A percentile compares a stretch with the other conserved stretches of the same genome.
phyloP scores from a whole-genome alignment of 805 yeast genomes.

The Saccharomycopsis sp. region DNA sequence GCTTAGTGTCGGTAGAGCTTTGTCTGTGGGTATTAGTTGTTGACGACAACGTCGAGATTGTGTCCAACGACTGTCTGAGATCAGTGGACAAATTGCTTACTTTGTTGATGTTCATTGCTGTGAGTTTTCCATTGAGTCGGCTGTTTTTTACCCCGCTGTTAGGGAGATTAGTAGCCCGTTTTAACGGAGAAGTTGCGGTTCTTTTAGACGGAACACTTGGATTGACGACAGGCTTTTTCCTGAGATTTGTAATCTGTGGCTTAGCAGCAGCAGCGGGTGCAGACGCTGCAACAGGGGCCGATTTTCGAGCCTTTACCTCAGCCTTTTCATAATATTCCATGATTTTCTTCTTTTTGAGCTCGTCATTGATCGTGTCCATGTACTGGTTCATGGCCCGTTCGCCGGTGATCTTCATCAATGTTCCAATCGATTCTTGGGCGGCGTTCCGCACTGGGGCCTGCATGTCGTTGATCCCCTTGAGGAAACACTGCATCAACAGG shows the following conservation, averaged over 20 bases:
- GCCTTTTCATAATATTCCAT: constrained; percentile 48
- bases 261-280: too few relatives aligned
- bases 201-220: constrained; percentile 53
- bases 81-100: background rate
- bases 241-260: background rate
- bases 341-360: constrained; percentile 58
- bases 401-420: constrained; percentile 73
- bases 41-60: background rate
- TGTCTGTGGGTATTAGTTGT: background rate
- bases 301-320: constrained; percentile 32
- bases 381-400: constrained; percentile 53
- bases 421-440: constrained; percentile 72
- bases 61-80: background rate
- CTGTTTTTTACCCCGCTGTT: background rate
- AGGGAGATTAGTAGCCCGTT: constrained; percentile 26
- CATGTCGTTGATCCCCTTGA: constrained; percentile 69
- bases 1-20: background rate
- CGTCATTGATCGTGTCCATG: constrained; percentile 65
- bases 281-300: background rate
- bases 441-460: constrained; percentile 76
- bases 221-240: background rate
- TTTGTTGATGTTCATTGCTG: background rate
- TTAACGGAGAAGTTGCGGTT: constrained; percentile 65
- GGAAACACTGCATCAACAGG: constrained; percentile 44
- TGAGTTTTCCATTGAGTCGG: background rate